Base-by-base conservation (phyloP, 495 filamentous ascomycete species). In the Aspergillus cristatus region DNA sequence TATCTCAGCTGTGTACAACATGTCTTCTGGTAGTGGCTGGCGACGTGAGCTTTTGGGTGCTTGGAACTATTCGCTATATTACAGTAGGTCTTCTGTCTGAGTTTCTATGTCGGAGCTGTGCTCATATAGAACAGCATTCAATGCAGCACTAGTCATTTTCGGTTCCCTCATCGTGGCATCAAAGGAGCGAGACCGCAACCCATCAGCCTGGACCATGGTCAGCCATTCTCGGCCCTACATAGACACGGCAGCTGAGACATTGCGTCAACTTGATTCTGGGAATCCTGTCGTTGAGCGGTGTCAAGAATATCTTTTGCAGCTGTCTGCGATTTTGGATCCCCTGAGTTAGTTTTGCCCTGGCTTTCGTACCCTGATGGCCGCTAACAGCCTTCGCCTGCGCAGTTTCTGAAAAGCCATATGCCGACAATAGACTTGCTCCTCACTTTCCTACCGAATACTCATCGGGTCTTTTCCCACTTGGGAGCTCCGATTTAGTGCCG, bases 21-120 rank as follows among this genome's bases (percentile, higher is more conserved):
- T 62, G 8, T 55, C 57, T 3, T 36, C 46, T 3, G 39, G 38
- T 7, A 33, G 41, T 13, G 51, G 40, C 43, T 43, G 46, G 57
- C 34, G 50, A 31, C 35, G 48, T 7, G 44, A 49, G 22, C 37
- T 63, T 12, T 32, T 66, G 4, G 63, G 63, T 1, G 65, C 65
- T 18, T 66, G 63, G 61, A 62, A 57, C 57, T 67, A 55, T 35
- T 62, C 63, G 4, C 35, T 68, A 13, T 66, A 66, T 17, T 68
- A 66, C 37, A 60, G 61, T 64, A 48, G 15, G 45, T 36, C n/a
- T 20, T 17, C 32, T 26, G n/a, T 7, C 24, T 11, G 6, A 26
- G 11, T 26, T 26, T 6, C 11, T 26, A 11, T 25, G 7, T 31
- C 15, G 24, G 3, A 10, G 22, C 36, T 44, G 17, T 33, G 34